These are phyloP conservation scores for Chloranthus sessilifolius DNA, from an alignment of 164 flowering plant species.

Conservation along the genomic window DNA sequence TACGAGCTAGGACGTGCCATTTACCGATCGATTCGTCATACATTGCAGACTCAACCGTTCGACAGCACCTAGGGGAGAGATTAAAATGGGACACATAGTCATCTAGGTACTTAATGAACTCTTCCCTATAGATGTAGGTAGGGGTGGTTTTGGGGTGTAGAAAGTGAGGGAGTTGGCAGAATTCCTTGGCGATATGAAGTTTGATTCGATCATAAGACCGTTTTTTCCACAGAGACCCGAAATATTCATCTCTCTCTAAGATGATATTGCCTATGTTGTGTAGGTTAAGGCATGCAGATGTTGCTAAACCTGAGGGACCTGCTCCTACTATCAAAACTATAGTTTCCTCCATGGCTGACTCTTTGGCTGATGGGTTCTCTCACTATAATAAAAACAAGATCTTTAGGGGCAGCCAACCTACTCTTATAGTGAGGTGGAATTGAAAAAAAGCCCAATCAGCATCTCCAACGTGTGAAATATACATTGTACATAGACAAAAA, in stretches of 20 bases:
- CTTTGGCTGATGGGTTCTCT: no score
- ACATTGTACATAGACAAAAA: no score
- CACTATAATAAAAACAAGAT: no score
- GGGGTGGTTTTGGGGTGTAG: slow-evolving; percentile 19
- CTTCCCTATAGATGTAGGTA: slow-evolving; percentile 18
- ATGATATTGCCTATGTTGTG: slow-evolving; percentile 21
- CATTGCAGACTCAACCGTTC: slow-evolving; percentile 10
- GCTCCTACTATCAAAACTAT: slow-evolving; percentile 25
- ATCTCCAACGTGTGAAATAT: no score
- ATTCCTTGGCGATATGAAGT: slow-evolving; percentile 36
- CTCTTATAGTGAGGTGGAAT: no score
- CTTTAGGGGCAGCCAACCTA: no score
- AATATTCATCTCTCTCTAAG: slow-evolving; percentile 35
- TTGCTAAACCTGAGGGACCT: slow-evolving; percentile 37
- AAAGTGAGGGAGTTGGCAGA: slow-evolving; percentile 32
- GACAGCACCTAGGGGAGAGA: slow-evolving; percentile 19
- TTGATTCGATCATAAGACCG: slow-evolving; percentile 30
- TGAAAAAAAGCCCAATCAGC: no score
- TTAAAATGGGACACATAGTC: slow-evolving; percentile 20
- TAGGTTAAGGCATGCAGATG: slow-evolving; percentile 26
- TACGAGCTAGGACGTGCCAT: slow-evolving; percentile 4
- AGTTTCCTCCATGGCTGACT: no score
- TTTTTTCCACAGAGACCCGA: slow-evolving; percentile 36
- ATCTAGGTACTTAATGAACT: slow-evolving; percentile 31
- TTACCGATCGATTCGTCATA: slow-evolving; percentile 1